Conservation (phyloP, 73 alveolate genomes). For the Paramecium tetraurelia region DNA sequence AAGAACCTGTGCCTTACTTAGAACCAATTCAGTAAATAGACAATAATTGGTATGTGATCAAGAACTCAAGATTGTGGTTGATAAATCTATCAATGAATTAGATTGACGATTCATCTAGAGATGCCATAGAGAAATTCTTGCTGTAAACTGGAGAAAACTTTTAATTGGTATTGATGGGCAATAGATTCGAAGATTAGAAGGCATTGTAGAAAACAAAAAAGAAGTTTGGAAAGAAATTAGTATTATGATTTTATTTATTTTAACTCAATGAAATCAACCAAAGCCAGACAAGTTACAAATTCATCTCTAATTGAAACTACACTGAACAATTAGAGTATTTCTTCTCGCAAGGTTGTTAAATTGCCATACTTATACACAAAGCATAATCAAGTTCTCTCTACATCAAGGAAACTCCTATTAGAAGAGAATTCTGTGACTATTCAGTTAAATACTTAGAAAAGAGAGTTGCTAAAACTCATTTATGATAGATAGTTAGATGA, state of each 20-base stretch:
- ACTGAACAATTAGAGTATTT: background rate
- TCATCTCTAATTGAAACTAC: conserved; percentile 23
- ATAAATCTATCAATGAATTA: conserved; percentile 28
- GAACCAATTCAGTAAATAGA: conserved; percentile 9
- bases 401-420: background rate
- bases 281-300: conserved; percentile 10
- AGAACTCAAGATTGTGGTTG: conserved; percentile 33
- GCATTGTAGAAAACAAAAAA: background rate
- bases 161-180: conserved; percentile 23
- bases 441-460: background rate
- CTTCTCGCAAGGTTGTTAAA: background rate
- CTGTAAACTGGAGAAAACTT: conserved; percentile 34
- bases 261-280: conserved; percentile 18
- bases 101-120: conserved; percentile 15
- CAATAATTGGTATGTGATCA: background rate
- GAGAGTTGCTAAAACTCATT: background rate
- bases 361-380: background rate
- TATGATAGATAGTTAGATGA: conserved; percentile 7
- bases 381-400: background rate
- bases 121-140: conserved; percentile 25
- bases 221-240: conserved; percentile 45
- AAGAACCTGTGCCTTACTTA: conserved; percentile 2
- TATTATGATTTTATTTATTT: background rate
- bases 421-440: background rate
- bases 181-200: conserved; percentile 36